These are phyloP conservation scores for Chytriomyces sp. DNA, from an alignment of 192 early-diverging fungal genomes.

Conservation along the genomic window DNA sequence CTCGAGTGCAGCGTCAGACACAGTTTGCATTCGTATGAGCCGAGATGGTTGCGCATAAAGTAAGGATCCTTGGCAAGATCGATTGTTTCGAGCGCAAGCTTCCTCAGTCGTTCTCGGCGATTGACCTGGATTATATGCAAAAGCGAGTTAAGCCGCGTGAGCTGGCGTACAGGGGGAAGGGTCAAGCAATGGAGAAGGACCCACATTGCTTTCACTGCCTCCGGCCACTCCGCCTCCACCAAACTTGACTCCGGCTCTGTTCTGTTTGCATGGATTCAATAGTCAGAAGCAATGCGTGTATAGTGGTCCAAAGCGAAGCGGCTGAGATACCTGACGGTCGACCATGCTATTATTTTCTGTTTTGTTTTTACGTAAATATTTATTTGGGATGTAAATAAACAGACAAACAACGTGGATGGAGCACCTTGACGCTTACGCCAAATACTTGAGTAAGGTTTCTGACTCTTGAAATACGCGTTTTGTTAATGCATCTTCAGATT, in stretches of 20 bases:
- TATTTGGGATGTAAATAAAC: not conserved
- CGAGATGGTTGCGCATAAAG: constrained; percentile 84
- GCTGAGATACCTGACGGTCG: constrained; percentile 12
- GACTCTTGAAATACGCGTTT: not conserved
- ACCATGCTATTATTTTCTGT: constrained; percentile 17
- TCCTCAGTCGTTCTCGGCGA: constrained; percentile 91
- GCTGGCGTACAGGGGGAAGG: too few species aligned
- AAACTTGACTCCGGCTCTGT: constrained; percentile 89
- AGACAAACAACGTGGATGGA: constrained; percentile 7
- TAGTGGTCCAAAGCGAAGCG: too few species aligned
- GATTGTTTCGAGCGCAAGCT: constrained; percentile 93
- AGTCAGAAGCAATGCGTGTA: too few species aligned
- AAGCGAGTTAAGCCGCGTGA: too few species aligned
- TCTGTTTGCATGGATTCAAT: constrained; percentile 49
- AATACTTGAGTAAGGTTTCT: not conserved
- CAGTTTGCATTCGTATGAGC: constrained; percentile 65
- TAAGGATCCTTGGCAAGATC: constrained; percentile 96
- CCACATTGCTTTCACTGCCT: constrained; percentile 83
- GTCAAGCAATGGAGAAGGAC: too few species aligned
- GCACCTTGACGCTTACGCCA: not conserved
- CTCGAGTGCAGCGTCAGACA: constrained; percentile 72
- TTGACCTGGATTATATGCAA: constrained; percentile 26
- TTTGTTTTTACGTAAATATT: not conserved
- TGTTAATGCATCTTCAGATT: constrained; percentile 2
- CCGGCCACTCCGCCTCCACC: constrained; percentile 88